Evolutionary conservation across 2,329 filamentous ascomycete species (phyloP), one percentile per base, ranked within the genome.

Genomic region (Celoporthe dispersa): DNA sequence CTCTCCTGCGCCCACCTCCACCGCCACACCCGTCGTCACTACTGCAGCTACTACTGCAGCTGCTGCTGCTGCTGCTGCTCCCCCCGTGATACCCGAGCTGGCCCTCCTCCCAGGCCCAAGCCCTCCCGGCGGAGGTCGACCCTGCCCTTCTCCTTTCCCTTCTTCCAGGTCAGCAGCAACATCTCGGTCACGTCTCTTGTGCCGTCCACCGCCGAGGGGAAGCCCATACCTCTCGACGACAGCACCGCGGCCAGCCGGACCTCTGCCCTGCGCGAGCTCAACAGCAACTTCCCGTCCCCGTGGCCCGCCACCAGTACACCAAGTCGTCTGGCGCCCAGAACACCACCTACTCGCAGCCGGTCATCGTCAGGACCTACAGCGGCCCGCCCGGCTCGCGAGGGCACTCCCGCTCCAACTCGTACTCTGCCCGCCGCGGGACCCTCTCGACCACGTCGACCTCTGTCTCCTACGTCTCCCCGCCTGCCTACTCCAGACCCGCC

Each of bases 341-440:
- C 78, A 87, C 83, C 73, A 90, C 87, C 53, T 89, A 88, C 75
- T 89, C 86, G 3, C 87, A 90, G 72, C 89, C 89, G n/a, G 87
- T 91, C 69, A 86, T 91, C 53, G 89, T 91, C 33, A 84, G 88
- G 70, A 90, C 88, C 64, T 90, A 91, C 76, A 88, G 86, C 59
- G 85, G 86, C 1, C 83, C 82, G 1, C 73, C 79, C 16, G 77
- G 79, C 28, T 79, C 82, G 0, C 77, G 79, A 51, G 68, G 75
- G 4, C 70, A 74, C 33, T 75, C 75, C n/a, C 74, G 75, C 65
- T 72, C 73, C 67, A 60, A 73, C 61, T 74, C 71, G 63, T 60
- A 66, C 57, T 76, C 77, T 2, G 68, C 74, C 66, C 75, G 74
- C 55, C 78, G 80, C 76, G 31, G 75, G 78, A 16, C 78, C 78